Evolutionary conservation across 1,284 basidiomycete species (phyloP), one percentile per base, ranked within the genome.

Genomic region (Trametes polyzona): DNA sequence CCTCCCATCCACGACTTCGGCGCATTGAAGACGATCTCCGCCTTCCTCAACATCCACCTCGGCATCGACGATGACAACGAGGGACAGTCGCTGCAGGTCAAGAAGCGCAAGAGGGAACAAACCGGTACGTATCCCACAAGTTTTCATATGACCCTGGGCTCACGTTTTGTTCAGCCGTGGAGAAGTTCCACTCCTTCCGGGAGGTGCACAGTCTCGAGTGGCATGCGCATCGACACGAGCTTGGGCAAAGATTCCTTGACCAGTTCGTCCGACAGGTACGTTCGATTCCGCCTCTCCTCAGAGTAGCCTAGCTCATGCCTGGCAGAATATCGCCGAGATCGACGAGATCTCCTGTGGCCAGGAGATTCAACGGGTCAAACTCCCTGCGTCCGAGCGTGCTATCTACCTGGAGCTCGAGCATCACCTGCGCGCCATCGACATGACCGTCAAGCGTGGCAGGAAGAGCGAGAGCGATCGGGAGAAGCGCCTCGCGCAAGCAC

Each of bases 341-440:
- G 95, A 95, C 61, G 96, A 98, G 72, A 96, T 98, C 58, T 90
- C 91, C 1, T 93, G 87, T 70, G 82, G 83, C 1, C 83, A 84
- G 63, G 79, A 91, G 59, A 76, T 90, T 41, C 80, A 88, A 66
- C 79, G 81, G 33, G 83, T 97, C 41, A 75, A 79, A 30, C 83
- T 97, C 12, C 95, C 96, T 14, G 94, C 96, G 0, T 93, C 96
- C 0, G 96, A 98, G 71, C 90, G 93, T 11, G 95, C 96, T 0
- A 94, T 97, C 59, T 98, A 98, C 70, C 80, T 97, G 33, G 95
- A 98, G 71, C 82, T 98, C n/a, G 95, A 96, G 67, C 95, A 98
- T 67, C 92, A 96, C 68, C 78, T 98, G 24, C 90, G 92, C 47
- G 90, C 93, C 14, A 77, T 95, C 21, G 93, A 95, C 62, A 93